Evolutionary conservation across 2,329 filamentous ascomycete genomes (phyloP).

Genomic region (Dactylellina cionopaga): DNA sequence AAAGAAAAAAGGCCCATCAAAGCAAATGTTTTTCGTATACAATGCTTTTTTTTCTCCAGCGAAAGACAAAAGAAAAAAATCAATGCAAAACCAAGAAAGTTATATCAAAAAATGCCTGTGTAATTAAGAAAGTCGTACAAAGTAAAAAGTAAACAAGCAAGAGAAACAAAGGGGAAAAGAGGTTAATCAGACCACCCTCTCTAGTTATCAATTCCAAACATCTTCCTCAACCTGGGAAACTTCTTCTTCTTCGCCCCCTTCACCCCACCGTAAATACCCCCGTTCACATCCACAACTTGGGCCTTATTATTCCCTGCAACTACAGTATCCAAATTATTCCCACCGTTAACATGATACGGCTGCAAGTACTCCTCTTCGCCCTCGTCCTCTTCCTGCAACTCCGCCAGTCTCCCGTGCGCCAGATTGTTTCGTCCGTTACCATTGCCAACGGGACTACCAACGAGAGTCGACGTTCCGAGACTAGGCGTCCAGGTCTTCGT

Average conservation of each 20-base stretch:
- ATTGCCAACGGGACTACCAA: constrained; percentile 18
- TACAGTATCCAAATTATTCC: not conserved
- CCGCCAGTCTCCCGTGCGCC: constrained; percentile 19
- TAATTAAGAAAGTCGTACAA: constrained; percentile 12
- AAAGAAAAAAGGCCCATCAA: not conserved
- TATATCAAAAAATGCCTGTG: no score
- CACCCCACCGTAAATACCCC: constrained; percentile 25
- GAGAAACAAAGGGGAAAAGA: not conserved
- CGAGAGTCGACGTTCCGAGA: constrained; percentile 39
- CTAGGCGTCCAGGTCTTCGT: constrained; percentile 33
- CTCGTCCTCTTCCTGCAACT: constrained; percentile 36
- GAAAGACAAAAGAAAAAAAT: not conserved
- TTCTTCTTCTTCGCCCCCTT: constrained; percentile 49
- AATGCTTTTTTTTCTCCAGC: constrained; percentile 29
- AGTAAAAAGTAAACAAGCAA: not conserved
- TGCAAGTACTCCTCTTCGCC: constrained; percentile 27
- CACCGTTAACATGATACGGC: not conserved
- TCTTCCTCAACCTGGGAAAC: constrained; percentile 46
- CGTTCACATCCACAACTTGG: constrained; percentile 27
- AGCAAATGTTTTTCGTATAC: constrained; percentile 24
- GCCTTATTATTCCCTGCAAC: constrained; percentile 10
- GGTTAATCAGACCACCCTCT: not conserved
- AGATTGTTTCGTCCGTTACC: constrained; percentile 3
- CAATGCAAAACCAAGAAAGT: constrained; percentile 3
- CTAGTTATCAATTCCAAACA: constrained; percentile 51